A percentile compares a stretch with the other conserved stretches of the same genome.
Evolutionary conservation across 805 yeast species (phyloP).

Genomic region (Starmerella kuoi): DNA sequence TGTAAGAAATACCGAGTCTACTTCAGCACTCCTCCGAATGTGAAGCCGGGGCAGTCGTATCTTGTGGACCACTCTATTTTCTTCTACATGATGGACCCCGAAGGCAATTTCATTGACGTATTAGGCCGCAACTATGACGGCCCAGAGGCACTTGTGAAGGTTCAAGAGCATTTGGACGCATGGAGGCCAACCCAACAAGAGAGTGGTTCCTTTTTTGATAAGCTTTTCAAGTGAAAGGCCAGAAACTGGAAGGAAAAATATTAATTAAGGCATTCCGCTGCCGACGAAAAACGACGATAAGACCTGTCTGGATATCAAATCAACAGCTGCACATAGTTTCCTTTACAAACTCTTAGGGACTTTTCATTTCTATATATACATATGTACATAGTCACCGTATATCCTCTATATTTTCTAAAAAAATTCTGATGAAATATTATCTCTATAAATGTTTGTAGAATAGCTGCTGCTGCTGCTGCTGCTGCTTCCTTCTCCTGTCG

Average conservation of each 20-base stretch:
- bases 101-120: conserved; percentile 89
- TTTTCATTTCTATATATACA: too few relatives aligned
- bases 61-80: conserved; percentile 95
- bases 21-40: conserved; percentile 91
- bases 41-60: conserved; percentile 92
- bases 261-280: too few relatives aligned
- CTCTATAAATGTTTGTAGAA: too few relatives aligned
- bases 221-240: conserved; percentile 8
- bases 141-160: conserved; percentile 61
- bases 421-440: too few relatives aligned
- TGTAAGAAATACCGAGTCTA: conserved; percentile 90
- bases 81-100: conserved; percentile 97
- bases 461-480: too few relatives aligned
- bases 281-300: too few relatives aligned
- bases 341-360: too few relatives aligned
- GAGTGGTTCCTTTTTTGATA: conserved; percentile 16
- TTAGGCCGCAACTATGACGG: conserved; percentile 84
- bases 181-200: conserved; percentile 43
- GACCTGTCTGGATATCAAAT: not conserved
- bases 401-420: too few relatives aligned
- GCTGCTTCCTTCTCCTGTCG: too few relatives aligned
- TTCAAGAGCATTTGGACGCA: conserved; percentile 60
- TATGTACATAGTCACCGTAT: too few relatives aligned
- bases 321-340: too few relatives aligned
- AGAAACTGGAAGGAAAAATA: too few relatives aligned